Percentiles rank a stretch among this genome's conserved stretches.
Evolutionary conservation across 2,329 filamentous ascomycete species (phyloP).

Genomic region (Aquanectria penicillioides): DNA sequence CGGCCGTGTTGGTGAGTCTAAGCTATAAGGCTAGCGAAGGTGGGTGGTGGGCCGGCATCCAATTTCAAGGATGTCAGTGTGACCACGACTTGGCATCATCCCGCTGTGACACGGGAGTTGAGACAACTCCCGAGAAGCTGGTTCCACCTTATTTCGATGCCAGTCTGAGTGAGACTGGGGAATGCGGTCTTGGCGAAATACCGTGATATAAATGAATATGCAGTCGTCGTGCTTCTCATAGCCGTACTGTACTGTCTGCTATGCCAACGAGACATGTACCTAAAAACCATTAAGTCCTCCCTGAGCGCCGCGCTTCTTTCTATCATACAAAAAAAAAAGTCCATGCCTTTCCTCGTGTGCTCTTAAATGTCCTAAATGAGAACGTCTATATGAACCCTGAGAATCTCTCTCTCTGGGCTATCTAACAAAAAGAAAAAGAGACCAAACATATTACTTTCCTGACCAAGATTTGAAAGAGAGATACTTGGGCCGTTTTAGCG

Average conservation of each 20-base stretch:
- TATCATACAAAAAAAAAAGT: not conserved
- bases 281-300: not conserved
- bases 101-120: not conserved
- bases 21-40: slow-evolving; percentile 2
- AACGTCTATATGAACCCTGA: slow-evolving; percentile 2
- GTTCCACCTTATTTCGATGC: not conserved
- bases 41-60: not conserved
- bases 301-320: slow-evolving; percentile 3
- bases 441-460: slow-evolving; percentile 34
- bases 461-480: slow-evolving; percentile 47
- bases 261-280: not conserved
- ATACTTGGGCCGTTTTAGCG: slow-evolving; percentile 45
- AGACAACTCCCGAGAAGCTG: slow-evolving; percentile 1
- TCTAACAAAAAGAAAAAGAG: not conserved
- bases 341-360: not conserved
- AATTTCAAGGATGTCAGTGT: not conserved
- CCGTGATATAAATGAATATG: too few species aligned
- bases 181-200: not conserved
- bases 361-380: not conserved
- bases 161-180: not conserved
- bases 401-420: not conserved
- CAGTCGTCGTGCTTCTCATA: too few species aligned
- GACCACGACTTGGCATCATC: not conserved
- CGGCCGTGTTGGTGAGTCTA: slow-evolving; percentile 6
- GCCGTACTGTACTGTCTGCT: not conserved